Evolutionary conservation across 306 rosid genomes (phyloP), one percentile per base, ranked within the genome.

Genomic region (Pterocarpus macrocarpus): DNA sequence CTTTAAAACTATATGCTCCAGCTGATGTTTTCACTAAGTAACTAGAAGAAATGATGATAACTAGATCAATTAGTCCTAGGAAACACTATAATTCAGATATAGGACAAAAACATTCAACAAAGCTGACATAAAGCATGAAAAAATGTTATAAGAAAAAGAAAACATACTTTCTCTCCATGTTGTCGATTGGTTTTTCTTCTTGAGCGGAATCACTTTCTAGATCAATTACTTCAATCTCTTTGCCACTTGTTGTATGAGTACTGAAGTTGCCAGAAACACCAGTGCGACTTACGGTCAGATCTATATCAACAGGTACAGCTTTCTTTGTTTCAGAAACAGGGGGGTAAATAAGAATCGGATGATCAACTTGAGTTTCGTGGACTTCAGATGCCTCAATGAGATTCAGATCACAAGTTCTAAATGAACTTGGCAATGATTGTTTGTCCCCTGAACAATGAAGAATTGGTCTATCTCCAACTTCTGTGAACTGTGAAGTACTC

Each of bases 381-480:
- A 88, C 80, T 73, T 95, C 98, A 76, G 91, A 81, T 57, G 90
- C 89, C 81, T 87, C 95, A 80, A 91, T 92, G 81, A 95, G 97
- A 89, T 95, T 92, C 64, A 95, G 97, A 90, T 95, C 99, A 77
- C 98, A 94, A 61, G 94, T 94, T 88, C 94, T 94, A 86, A 90
- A 95, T 11, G 99, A 91, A 87, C 86, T 80, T 0, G 92, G 87
- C 86, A 89, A 88, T 4, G 81, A 81, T 81, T 90, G 94, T 74
- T 89, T 95, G 81, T 89, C 92, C 78, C 86, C 94, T 62, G 92
- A 84, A 83, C 86, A 90, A 53, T 73, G 86, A 8, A 89, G 82
- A 81, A 87, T 87, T 7, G 84, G 67, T 64, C 86, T 89, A 79
- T 77, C 88, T 76, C 83, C 88, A 32, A 74, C 88, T 69, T 80